Evolutionary conservation across 2,329 filamentous ascomycete species (phyloP).

Genomic region (Ceratocystis huliohia): DNA sequence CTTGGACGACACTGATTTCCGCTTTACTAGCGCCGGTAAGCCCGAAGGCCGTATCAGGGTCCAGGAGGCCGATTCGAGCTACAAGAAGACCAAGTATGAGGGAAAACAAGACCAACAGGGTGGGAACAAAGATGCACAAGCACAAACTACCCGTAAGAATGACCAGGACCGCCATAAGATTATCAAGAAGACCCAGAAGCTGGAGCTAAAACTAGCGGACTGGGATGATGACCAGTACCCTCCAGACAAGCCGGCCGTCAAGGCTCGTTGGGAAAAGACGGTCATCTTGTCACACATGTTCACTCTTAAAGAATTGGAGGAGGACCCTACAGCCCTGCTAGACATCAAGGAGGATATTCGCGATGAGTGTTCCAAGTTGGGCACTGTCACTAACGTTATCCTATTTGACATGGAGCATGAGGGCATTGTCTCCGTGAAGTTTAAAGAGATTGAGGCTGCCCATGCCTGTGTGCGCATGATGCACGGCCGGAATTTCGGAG

Average conservation of each 20-base stretch:
- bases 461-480: slow-evolving; percentile 60
- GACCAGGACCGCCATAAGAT: slow-evolving; percentile 74
- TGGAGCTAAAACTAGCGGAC: slow-evolving; percentile 83
- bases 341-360: slow-evolving; percentile 93
- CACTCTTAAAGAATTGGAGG: slow-evolving; percentile 68
- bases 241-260: slow-evolving; percentile 33
- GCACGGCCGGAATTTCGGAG: slow-evolving; percentile 68
- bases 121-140: slow-evolving; percentile 23
- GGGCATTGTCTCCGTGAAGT: slow-evolving; percentile 76
- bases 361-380: slow-evolving; percentile 77
- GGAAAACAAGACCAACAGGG: slow-evolving; percentile 33
- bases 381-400: slow-evolving; percentile 79
- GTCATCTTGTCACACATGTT: slow-evolving; percentile 93
- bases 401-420: slow-evolving; percentile 77
- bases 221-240: slow-evolving; percentile 74
- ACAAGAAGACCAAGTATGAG: slow-evolving; percentile 73
- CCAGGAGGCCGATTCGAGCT: slow-evolving; percentile 73
- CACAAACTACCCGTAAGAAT: slow-evolving; percentile 33
- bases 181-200: slow-evolving; percentile 78
- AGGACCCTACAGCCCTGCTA: slow-evolving; percentile 67
- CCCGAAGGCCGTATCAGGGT: slow-evolving; percentile 59
- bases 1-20: slow-evolving; percentile 70
- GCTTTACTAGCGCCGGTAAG: slow-evolving; percentile 44
- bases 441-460: slow-evolving; percentile 58
- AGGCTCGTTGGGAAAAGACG: slow-evolving; percentile 56